Conservation (phyloP, 352 stramenopile species). For the Phytophthora kernoviae region DNA sequence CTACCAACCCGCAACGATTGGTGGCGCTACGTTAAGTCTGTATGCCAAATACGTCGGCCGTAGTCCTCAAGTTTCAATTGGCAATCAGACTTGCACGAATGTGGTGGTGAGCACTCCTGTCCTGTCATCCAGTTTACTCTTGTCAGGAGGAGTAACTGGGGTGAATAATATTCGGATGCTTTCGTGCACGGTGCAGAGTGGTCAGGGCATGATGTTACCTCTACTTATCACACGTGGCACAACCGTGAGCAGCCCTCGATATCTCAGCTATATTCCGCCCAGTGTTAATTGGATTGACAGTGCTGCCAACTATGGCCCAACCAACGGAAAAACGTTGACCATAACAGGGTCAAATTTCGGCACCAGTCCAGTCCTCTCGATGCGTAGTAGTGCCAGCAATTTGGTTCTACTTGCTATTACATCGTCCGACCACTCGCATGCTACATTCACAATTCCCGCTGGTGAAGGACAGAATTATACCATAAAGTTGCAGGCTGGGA, state of each 20-base stretch:
- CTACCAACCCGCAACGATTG: conserved; percentile 47
- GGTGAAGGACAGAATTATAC: conserved; percentile 49
- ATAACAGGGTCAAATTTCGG: conserved; percentile 55
- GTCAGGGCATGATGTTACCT: conserved; percentile 48
- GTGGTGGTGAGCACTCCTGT: conserved; percentile 26
- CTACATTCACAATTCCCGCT: conserved; percentile 49
- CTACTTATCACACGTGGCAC: conserved; percentile 41
- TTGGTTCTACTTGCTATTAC: conserved; percentile 25
- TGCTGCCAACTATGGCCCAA: conserved; percentile 37
- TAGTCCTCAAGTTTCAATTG: conserved; percentile 42
- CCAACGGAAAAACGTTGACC: conserved; percentile 44
- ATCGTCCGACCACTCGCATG: conserved; percentile 33
- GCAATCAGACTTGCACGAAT: conserved; percentile 35
- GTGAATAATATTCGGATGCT: conserved; percentile 42
- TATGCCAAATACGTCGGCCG: conserved; percentile 64
- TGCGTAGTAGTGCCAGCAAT: conserved; percentile 5
- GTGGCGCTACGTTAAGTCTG: conserved; percentile 49
- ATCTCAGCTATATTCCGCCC: conserved; percentile 58
- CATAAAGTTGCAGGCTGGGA: conserved; percentile 44
- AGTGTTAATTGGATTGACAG: conserved; percentile 43
- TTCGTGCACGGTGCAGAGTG: conserved; percentile 47
- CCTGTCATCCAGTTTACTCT: conserved; percentile 26
- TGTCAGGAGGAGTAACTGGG: conserved; percentile 24
- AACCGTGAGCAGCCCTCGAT: conserved; percentile 46
- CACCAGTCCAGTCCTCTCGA: conserved; percentile 31